Evolutionary conservation across 148 eudicot genomes (phyloP).

Genomic region (Vaccinium vitisidaea): DNA sequence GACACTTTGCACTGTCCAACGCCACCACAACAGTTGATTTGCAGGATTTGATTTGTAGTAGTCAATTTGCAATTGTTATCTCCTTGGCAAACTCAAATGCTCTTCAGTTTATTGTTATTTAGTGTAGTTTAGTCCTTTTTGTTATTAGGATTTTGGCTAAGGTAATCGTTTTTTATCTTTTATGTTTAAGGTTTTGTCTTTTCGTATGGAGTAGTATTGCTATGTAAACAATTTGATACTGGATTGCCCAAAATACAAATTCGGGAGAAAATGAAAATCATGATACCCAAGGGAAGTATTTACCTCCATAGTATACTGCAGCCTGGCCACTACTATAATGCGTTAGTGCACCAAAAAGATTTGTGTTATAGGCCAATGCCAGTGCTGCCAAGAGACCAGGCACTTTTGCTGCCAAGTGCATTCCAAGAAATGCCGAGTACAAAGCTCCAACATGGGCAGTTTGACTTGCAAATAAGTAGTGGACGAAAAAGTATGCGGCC

Average conservation of each 20-base stretch:
- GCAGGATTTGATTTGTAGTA: too few relatives aligned
- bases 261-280: neutral
- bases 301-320: constrained; percentile 97
- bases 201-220: too few relatives aligned
- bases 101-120: too few relatives aligned
- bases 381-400: constrained; percentile 80
- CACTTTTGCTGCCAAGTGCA: constrained; percentile 86
- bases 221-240: neutral
- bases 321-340: constrained; percentile 98
- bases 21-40: too few relatives aligned
- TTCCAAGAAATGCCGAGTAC: constrained; percentile 87
- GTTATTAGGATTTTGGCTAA: too few relatives aligned
- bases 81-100: too few relatives aligned
- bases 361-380: constrained; percentile 83
- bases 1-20: too few relatives aligned
- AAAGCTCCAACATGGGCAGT: constrained; percentile 97
- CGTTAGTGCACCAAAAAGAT: constrained; percentile 80
- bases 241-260: neutral
- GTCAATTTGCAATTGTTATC: too few relatives aligned
- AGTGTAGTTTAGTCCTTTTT: too few relatives aligned
- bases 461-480: constrained; percentile 94
- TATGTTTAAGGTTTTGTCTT: too few relatives aligned
- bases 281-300: constrained; percentile 12
- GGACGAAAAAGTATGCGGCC: constrained; percentile 80
- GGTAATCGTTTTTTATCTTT: too few relatives aligned